phyloP scores from a whole-genome alignment of 2,329 filamentous ascomycete species.

The Ophiostoma himal-ulmi region DNA sequence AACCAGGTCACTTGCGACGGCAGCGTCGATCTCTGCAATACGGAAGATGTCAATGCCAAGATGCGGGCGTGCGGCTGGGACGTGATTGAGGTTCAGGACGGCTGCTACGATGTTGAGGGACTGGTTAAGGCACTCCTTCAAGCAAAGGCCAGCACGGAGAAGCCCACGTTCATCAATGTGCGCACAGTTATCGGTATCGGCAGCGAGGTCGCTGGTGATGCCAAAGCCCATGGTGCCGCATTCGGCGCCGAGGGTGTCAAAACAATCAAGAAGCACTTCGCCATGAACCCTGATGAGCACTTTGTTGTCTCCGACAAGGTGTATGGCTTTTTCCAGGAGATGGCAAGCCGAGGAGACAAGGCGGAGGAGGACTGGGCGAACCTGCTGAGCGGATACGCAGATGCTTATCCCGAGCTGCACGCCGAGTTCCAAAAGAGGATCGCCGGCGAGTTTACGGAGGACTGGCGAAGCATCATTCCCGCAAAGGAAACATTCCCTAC shows the following conservation, averaged over 20 bases:
- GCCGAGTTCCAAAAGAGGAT: constrained; percentile 38
- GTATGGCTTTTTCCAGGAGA: constrained; percentile 47
- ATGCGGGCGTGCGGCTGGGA: constrained; percentile 53
- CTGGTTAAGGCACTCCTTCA: constrained; percentile 36
- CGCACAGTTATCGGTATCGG: constrained; percentile 51
- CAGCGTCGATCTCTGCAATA: constrained; percentile 47
- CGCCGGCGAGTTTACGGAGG: constrained; percentile 24
- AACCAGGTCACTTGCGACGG: constrained; percentile 57
- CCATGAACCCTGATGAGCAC: neutral
- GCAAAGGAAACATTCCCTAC: constrained; percentile 35
- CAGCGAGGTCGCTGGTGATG: constrained; percentile 42
- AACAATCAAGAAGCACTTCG: neutral
- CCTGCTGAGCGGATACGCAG: constrained; percentile 29
- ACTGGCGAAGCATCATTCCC: constrained; percentile 49
- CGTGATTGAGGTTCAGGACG: constrained; percentile 49
- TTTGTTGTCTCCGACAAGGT: constrained; percentile 29
- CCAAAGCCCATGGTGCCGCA: constrained; percentile 52
- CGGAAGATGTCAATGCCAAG: constrained; percentile 36
- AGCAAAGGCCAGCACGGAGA: constrained; percentile 28
- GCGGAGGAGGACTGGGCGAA: constrained; percentile 45
- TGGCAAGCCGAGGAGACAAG: constrained; percentile 41
- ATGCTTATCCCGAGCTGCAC: constrained; percentile 28
- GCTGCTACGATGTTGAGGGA: constrained; percentile 44
- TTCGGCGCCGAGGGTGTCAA: constrained; percentile 47
- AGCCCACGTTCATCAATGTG: constrained; percentile 47